Percentiles rank a stretch among this genome's conserved stretches.
These are phyloP conservation scores for Thamnidium elegans DNA, from an alignment of 192 early-diverging fungal genomes.

Conservation along the genomic window DNA sequence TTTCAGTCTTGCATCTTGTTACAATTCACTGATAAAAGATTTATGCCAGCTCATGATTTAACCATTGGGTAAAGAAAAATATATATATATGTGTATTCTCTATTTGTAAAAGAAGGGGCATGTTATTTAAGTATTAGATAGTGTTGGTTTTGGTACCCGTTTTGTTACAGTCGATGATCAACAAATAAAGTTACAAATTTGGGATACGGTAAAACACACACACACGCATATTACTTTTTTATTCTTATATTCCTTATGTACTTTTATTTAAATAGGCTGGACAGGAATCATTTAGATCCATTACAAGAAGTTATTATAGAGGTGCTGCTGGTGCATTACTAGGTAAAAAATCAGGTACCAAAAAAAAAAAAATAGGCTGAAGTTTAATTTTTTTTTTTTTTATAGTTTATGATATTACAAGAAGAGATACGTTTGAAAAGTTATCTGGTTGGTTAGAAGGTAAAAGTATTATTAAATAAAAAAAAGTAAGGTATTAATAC, in stretches of 20 bases:
- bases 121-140: conserved; percentile 7
- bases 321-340: conserved; percentile 76
- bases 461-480: conserved; percentile 17
- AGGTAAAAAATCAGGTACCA: conserved; percentile 33
- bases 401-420: conserved; percentile 79
- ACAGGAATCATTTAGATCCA: conserved; percentile 83
- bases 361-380: neutral
- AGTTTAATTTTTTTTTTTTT: neutral
- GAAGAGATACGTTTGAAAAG: conserved; percentile 75
- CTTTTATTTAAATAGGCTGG: conserved; percentile 48
- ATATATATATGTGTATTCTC: neutral
- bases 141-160: conserved; percentile 79
- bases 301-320: conserved; percentile 82
- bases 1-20: conserved; percentile 68
- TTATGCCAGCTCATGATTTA: conserved; percentile 77
- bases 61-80: conserved; percentile 64
- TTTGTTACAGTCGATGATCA: conserved; percentile 74
- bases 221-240: neutral
- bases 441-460: conserved; percentile 73
- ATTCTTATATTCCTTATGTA: neutral
- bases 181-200: conserved; percentile 89
- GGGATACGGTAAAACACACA: conserved; percentile 71
- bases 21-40: conserved; percentile 82
- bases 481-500: neutral
- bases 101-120: neutral